Evolutionary conservation across 768 basidiomycete genomes (phyloP), one percentile per base, ranked within the genome.

Genomic region (Xerocomellus dryophilus): DNA sequence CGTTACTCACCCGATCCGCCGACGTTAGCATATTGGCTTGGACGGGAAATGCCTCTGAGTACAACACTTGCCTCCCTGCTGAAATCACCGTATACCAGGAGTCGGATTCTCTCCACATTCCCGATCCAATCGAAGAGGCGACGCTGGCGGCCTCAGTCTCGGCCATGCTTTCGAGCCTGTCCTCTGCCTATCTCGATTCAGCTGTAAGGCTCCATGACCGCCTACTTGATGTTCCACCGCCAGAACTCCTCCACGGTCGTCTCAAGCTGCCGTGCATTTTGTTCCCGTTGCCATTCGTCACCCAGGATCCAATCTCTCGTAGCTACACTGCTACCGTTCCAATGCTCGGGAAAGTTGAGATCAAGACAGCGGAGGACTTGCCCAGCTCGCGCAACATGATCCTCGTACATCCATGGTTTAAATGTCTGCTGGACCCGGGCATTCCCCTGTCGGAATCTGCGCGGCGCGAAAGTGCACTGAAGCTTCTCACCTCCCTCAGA

Each of bases 21-120:
- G 65, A 66, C 25, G 40, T 53, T 0, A 53, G 43, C 8, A 55
- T 61, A 34, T 45, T 66, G 11, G 56, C 43, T 17, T 66, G 64
- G 62, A 56, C 50, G 2, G 64, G 64, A 20, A 29, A 43, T 7
- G 5, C 50, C 11, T 64, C 62, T 1, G 47, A 52, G n/a, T 64
- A 64, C 25, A 64, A 66, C 25, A 50, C 54, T 4, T 65, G 65
- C 34, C 58, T 65, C 32, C 64, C 63, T 7, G 52, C 50, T 1
- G 58, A 60, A 21, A 60, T 65, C 15, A 21, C 49, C 5, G 61
- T 63, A 7, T 63, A 62, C 32, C 29, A 29, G 4, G 23, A 42
- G 7, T 2, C 12, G 2, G 55, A 57, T 25, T 34, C 10, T 10
- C 11, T 1, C 21, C 29, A 61, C 23, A 9, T 61, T 23, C 61